Evolutionary conservation across 208 protist genomes (phyloP).

Genomic region (Acanthamoeba rhysodes): DNA sequence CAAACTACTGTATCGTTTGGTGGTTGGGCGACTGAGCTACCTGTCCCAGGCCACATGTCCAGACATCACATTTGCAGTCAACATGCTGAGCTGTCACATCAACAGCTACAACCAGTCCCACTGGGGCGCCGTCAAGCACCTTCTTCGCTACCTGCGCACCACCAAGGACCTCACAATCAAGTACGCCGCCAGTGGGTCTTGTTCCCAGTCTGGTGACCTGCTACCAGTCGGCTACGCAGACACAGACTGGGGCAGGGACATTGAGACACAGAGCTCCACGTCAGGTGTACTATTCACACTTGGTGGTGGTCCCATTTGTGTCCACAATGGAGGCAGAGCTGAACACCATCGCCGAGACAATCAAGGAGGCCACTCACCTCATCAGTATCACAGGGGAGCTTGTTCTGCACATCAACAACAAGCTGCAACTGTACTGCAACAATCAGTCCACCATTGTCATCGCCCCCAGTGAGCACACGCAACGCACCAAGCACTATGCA

Average conservation of each 20-base stretch:
- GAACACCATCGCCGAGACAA: background rate
- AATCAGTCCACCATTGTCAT: background rate
- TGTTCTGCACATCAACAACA: background rate
- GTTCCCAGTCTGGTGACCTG: background rate
- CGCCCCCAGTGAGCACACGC: background rate
- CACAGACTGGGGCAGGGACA: background rate
- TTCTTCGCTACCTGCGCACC: slow-evolving; percentile 2
- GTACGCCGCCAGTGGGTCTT: background rate
- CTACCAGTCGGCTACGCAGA: background rate
- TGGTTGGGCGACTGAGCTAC: background rate
- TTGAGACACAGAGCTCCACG: background rate
- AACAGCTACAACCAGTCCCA: background rate
- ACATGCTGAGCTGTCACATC: background rate
- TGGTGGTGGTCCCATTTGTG: background rate
- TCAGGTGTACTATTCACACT: background rate
- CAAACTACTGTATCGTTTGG: background rate
- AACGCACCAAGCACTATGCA: slow-evolving; percentile 47
- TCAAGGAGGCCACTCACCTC: background rate
- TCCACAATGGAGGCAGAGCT: slow-evolving; percentile 51
- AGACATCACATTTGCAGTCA: slow-evolving; percentile 25
- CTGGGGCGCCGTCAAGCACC: background rate
- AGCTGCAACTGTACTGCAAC: background rate
- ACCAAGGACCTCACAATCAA: slow-evolving; percentile 15
- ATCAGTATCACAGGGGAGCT: background rate
- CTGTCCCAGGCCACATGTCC: background rate